Conservation (phyloP, 192 early-diverging fungal genomes). For the Coemansia sp. region DNA sequence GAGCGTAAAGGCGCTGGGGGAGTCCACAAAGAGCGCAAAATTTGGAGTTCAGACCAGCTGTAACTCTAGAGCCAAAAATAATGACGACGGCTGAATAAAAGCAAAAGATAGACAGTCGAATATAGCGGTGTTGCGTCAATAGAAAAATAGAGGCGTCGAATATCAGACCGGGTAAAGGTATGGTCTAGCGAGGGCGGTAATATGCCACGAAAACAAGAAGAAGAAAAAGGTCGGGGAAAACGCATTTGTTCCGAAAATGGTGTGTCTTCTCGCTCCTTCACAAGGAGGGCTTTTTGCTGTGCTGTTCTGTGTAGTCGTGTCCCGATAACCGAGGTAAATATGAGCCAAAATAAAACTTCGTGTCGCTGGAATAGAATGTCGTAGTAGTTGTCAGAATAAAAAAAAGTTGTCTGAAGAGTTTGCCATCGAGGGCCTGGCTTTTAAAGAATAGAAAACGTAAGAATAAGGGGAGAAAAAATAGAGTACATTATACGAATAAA, state of each 20-base stretch:
- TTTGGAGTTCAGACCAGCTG: not conserved
- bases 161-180: no score
- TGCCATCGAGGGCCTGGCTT: not conserved
- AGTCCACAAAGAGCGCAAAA: not conserved
- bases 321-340: no score
- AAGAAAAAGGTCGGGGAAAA: no score
- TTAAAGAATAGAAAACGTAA: not conserved
- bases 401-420: not conserved
- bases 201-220: no score
- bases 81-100: not conserved
- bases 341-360: not conserved
- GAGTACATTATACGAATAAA: not conserved
- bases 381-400: not conserved
- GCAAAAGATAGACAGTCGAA: no score
- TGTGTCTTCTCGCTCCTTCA: no score
- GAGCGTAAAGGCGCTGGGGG: not conserved
- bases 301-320: no score
- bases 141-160: no score
- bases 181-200: no score
- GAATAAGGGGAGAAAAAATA: not conserved
- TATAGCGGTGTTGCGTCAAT: no score
- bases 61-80: not conserved
- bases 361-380: not conserved
- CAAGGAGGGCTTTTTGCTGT: no score
- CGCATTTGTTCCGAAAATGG: no score